Percentiles rank a stretch among this genome's conserved stretches.
phyloP scores from a whole-genome alignment of 192 early-diverging fungal species.

The Fimicolochytrium jonesii region DNA sequence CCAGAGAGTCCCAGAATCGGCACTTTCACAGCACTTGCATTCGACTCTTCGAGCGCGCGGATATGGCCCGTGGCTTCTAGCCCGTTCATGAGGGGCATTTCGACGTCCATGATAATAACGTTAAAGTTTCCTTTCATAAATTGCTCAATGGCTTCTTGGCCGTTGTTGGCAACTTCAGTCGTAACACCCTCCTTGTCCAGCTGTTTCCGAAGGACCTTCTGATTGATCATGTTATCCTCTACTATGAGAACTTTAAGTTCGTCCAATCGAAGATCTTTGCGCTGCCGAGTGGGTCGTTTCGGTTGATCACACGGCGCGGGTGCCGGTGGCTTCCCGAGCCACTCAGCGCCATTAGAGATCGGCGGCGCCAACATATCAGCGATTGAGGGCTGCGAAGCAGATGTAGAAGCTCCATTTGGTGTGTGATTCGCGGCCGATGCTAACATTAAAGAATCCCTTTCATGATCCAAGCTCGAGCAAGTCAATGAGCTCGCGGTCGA shows the following conservation, averaged over 20 bases:
- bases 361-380: too few relatives aligned
- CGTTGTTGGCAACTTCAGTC: not conserved
- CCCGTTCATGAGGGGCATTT: constrained; percentile 54
- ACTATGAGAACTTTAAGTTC: not conserved
- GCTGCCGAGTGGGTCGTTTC: not conserved
- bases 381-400: too few relatives aligned
- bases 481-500: not conserved
- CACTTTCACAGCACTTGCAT: not conserved
- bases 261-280: not conserved
- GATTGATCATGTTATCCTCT: constrained; percentile 3
- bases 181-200: not conserved
- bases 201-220: not conserved
- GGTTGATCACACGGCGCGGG: too few relatives aligned
- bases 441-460: not conserved
- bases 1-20: constrained; percentile 14
- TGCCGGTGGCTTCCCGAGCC: not conserved
- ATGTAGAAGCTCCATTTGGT: too few relatives aligned
- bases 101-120: not conserved
- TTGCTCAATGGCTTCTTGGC: not conserved
- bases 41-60: constrained; percentile 24
- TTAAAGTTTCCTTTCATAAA: not conserved
- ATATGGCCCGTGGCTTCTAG: constrained; percentile 51
- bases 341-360: too few relatives aligned
- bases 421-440: too few relatives aligned
- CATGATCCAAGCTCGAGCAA: not conserved